Evolutionary conservation across 1,139 yeast genomes (phyloP).

Genomic region (Dujonia santamariae): DNA sequence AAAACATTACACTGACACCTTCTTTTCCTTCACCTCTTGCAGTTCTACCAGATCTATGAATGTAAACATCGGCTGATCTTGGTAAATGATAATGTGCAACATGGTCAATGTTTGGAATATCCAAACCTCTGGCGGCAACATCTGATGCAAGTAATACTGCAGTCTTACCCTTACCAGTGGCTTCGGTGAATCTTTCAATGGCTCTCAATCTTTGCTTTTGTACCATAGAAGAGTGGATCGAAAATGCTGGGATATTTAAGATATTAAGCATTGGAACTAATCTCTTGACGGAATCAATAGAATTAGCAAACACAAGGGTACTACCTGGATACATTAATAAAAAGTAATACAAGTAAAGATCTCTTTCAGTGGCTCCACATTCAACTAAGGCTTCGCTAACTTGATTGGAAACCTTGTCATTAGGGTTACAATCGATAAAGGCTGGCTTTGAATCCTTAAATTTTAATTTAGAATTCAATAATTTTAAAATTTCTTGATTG

Average conservation of each 20-base stretch:
- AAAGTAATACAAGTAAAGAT: constrained; percentile 85
- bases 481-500: constrained; percentile 51
- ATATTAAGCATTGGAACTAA: constrained; percentile 71
- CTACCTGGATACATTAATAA: constrained; percentile 83
- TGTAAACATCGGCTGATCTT: constrained; percentile 88
- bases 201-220: constrained; percentile 90
- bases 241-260: constrained; percentile 69
- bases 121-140: constrained; percentile 98
- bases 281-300: constrained; percentile 90
- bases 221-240: constrained; percentile 90
- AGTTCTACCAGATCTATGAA: constrained; percentile 97
- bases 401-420: constrained; percentile 70
- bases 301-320: constrained; percentile 88
- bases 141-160: constrained; percentile 90
- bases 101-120: constrained; percentile 86
- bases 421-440: constrained; percentile 84
- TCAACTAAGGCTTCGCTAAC: constrained; percentile 87
- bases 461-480: constrained; percentile 55
- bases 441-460: constrained; percentile 59
- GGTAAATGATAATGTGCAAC: constrained; percentile 97
- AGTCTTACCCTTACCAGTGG: constrained; percentile 47
- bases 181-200: constrained; percentile 67
- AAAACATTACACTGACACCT: constrained; percentile 90
- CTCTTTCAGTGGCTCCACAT: constrained; percentile 89
- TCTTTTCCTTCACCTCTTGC: constrained; percentile 94